These are phyloP conservation scores for Phytopythium sindhum DNA, from an alignment of 352 stramenopile genomes.

Conservation along the genomic window DNA sequence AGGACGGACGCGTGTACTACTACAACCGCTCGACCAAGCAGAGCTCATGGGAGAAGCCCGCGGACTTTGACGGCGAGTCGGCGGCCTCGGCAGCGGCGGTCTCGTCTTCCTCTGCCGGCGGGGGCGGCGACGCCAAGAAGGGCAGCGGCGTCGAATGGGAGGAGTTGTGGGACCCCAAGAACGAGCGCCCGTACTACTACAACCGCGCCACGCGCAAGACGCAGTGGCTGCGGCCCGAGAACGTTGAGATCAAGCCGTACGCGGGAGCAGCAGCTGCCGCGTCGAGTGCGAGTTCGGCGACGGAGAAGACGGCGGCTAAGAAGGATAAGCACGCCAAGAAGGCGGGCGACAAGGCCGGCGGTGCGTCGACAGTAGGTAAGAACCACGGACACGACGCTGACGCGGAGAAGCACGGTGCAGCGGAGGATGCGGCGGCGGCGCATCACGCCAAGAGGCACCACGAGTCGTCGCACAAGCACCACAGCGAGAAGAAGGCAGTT, in stretches of 20 bases:
- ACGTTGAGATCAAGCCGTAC: conserved; percentile 75
- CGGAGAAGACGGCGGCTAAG: conserved; percentile 6
- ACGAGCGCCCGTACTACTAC: conserved; percentile 84
- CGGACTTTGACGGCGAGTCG: conserved; percentile 66
- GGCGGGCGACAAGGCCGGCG: conserved; percentile 9
- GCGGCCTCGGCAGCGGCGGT: conserved; percentile 4
- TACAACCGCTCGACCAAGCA: conserved; percentile 87
- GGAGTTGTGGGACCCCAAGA: conserved; percentile 86
- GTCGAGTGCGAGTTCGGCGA: conserved; percentile 16
- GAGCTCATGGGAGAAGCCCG: conserved; percentile 83
- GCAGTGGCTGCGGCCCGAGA: conserved; percentile 75
- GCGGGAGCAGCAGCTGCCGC: conserved; percentile 13
- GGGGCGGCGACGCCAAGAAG: conserved; percentile 16
- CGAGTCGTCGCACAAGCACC: conserved; percentile 3
- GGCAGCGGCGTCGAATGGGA: conserved; percentile 53
- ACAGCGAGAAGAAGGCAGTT: background rate
- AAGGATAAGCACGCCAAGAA: conserved; percentile 21
- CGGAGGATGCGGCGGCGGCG: conserved; percentile 1
- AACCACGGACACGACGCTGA: background rate
- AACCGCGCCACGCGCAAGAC: conserved; percentile 78
- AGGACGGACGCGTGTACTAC: conserved; percentile 85
- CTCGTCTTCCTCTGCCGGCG: background rate
- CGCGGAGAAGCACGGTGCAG: background rate
- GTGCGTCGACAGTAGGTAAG: conserved; percentile 5
- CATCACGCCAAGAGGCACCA: conserved; percentile 1